These are phyloP conservation scores for Rubroboletus satanas DNA, from an alignment of 768 basidiomycete genomes.

Conservation along the genomic window DNA sequence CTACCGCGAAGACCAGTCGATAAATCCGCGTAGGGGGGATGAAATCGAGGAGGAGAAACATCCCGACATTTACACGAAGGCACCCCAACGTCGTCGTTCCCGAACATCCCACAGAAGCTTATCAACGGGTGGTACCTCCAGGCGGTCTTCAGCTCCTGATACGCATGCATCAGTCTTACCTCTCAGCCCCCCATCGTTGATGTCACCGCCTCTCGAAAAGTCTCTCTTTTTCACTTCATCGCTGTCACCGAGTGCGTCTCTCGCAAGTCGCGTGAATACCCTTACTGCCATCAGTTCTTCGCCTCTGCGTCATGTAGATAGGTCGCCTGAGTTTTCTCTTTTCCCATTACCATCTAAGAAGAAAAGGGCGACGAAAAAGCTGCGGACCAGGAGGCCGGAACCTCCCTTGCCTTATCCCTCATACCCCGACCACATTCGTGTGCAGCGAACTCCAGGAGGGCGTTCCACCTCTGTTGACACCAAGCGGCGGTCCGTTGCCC, in stretches of 20 bases:
- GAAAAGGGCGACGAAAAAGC: constrained; percentile 4
- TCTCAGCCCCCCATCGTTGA: constrained; percentile 53
- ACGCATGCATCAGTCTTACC: constrained; percentile 44
- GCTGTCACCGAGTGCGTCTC: constrained; percentile 14
- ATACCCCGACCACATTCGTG: constrained; percentile 8
- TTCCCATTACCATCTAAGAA: constrained; percentile 19
- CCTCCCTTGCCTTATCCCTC: constrained; percentile 24
- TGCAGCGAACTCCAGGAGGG: not conserved
- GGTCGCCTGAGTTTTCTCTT: constrained; percentile 13
- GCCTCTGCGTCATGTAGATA: not conserved
- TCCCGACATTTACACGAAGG: constrained; percentile 16
- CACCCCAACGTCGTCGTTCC: constrained; percentile 15
- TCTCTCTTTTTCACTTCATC: constrained; percentile 49
- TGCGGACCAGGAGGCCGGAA: constrained; percentile 2
- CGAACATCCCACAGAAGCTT: not conserved
- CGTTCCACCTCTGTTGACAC: not conserved
- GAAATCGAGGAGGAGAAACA: not conserved
- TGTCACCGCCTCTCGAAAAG: constrained; percentile 53
- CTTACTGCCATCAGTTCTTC: not conserved
- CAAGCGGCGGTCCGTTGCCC: constrained; percentile 1
- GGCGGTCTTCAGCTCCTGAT: constrained; percentile 18
- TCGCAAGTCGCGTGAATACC: constrained; percentile 5
- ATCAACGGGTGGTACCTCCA: not conserved
- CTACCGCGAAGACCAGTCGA: not conserved
- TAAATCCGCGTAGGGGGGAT: not conserved